Base-by-base conservation (phyloP, 176 grass and related monocot species). In the Carex parvula region DNA sequence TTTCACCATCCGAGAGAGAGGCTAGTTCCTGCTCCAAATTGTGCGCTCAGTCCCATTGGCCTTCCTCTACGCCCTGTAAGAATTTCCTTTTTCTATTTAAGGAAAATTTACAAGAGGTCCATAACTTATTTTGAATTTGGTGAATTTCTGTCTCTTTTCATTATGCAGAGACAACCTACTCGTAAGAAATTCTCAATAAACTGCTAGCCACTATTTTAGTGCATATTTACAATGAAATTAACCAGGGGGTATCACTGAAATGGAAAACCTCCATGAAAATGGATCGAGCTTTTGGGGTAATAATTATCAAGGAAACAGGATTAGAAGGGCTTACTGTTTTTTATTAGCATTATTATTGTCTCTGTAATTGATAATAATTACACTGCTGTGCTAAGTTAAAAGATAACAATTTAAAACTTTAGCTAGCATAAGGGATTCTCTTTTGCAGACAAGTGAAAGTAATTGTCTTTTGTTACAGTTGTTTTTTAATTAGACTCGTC, bases 1-100 rank as follows among this genome's bases (percentile, higher is more conserved):
- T 97, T 94, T 88, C 84, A 97, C 91, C 94, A 97, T 86, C 94
- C 94, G 17, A 92, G 85, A 79, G 88, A 97, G 77, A 91, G 94
- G 79, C 62, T 88, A 73, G 63, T 92, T 80, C 88, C 92, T 89
- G 56, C 71, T 86, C 94, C 94, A 32, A 89, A 94, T 84, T 97
- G 94, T 81, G 85, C 87, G 14, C 61, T 97, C 60, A 94, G 84
- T 89, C 72, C 85, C 62, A 79, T 97, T 54, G 88, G 92, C 26
- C 85, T 97, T 20, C 94, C 94, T n/a, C 37, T 97, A 79, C 94
- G 92, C 58, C 88, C 81, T 58, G 94, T 97, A 89, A 91, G 85
- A 83, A 20, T 82, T 84, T 54, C 66, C 52, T 78, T 32, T 61
- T 64, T 6, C 6, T 32, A 26, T 56, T 54, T 55, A 54, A 53